Evolutionary conservation across 495 filamentous ascomycete species (phyloP).

Genomic region (Aspergillus nidulans): DNA sequence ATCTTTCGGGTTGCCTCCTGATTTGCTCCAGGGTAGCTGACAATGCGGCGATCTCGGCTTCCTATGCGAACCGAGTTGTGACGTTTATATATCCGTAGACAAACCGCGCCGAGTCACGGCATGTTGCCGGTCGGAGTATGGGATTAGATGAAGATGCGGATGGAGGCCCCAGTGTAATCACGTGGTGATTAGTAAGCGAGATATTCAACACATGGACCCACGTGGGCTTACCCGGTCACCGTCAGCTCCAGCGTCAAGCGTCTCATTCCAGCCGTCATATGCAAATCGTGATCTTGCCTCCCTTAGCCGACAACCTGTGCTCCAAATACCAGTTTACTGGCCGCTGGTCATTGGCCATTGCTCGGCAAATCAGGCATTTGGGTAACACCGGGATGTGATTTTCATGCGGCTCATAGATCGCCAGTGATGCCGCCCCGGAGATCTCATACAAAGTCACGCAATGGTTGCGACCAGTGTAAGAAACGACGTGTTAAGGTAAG

Average conservation of each 20-base stretch:
- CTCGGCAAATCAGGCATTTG: too few relatives aligned
- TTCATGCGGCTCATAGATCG: not conserved
- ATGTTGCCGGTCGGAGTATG: too few relatives aligned
- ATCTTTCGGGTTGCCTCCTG: not conserved
- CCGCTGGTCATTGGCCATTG: not conserved
- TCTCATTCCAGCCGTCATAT: too few relatives aligned
- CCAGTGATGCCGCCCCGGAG: conserved; percentile 32
- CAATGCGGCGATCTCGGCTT: not conserved
- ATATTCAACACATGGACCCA: conserved; percentile 1
- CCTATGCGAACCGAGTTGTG: not conserved
- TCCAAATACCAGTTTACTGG: not conserved
- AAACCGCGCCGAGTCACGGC: too few relatives aligned
- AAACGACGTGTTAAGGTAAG: conserved; percentile 52
- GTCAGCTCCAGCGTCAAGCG: too few relatives aligned
- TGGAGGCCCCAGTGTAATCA: too few relatives aligned
- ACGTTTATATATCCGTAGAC: not conserved
- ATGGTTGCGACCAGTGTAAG: conserved; percentile 57
- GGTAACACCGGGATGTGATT: not conserved
- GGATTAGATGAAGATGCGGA: too few relatives aligned
- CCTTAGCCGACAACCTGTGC: too few relatives aligned
- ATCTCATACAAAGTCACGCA: conserved; percentile 54
- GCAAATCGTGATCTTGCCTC: too few relatives aligned
- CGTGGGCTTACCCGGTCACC: not conserved
- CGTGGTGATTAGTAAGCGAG: too few relatives aligned
- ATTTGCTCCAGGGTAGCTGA: not conserved